phyloP scores from a whole-genome alignment of 805 yeast species.

The Diddensiella transvaalensis region DNA sequence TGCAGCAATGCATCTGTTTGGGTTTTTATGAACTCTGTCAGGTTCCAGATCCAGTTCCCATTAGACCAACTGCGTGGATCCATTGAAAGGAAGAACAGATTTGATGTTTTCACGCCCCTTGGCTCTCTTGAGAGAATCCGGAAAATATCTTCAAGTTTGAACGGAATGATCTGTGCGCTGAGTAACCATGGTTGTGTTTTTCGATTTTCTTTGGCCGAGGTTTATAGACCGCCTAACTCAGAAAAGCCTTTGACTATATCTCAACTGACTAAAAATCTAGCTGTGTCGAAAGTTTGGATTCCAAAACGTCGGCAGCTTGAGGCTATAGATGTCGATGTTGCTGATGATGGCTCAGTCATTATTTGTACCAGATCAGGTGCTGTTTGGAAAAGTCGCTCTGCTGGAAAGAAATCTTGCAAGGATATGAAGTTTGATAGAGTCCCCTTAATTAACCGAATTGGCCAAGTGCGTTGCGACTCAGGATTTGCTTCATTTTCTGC shows the following conservation, averaged over 20 bases:
- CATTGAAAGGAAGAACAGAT: constrained; percentile 8
- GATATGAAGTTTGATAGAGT: constrained; percentile 52
- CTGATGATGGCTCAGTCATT: constrained; percentile 64
- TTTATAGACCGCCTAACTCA: constrained; percentile 17
- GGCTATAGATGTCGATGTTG: constrained; percentile 65
- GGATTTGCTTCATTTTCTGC: constrained; percentile 64
- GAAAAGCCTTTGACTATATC: not conserved
- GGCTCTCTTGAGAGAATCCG: constrained; percentile 17
- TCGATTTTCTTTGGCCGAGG: constrained; percentile 23
- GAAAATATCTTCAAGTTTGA: constrained; percentile 23
- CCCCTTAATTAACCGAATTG: constrained; percentile 53
- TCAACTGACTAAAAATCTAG: constrained; percentile 14
- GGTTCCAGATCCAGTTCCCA: constrained; percentile 43
- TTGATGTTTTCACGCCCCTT: constrained; percentile 20
- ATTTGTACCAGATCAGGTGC: constrained; percentile 68
- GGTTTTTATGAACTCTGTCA: constrained; percentile 55
- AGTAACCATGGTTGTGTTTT: constrained; percentile 25
- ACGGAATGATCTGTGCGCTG: constrained; percentile 25
- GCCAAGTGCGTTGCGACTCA: constrained; percentile 62
- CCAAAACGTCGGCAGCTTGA: constrained; percentile 45
- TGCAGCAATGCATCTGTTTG: constrained; percentile 58
- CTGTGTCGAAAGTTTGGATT: constrained; percentile 26
- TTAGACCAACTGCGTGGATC: constrained; percentile 8
- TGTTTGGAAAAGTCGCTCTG: constrained; percentile 41
- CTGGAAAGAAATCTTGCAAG: constrained; percentile 35